Percentiles rank a stretch among this genome's conserved stretches.
Conservation (phyloP, 345 rosid genomes). For the Rhizophora mangle region DNA sequence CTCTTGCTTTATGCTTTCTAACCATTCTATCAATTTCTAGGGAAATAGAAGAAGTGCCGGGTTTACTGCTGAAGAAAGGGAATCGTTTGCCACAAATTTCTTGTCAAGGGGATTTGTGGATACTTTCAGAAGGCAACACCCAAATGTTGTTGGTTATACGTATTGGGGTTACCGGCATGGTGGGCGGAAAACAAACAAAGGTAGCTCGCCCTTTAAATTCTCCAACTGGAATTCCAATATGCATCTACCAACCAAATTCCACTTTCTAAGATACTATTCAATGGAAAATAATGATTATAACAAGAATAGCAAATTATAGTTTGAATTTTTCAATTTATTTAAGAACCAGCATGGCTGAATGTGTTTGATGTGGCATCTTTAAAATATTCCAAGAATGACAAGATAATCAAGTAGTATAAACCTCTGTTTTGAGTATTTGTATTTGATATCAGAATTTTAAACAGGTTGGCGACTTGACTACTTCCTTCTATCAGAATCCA, state of each 20-base stretch:
- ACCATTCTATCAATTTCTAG: conserved; percentile 30
- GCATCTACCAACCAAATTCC: not conserved
- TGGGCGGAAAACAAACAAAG: conserved; percentile 75
- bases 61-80: conserved; percentile 78
- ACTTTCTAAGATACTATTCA: too few species aligned
- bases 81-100: conserved; percentile 69
- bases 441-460: conserved; percentile 11
- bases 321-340: too few species aligned
- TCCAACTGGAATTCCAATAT: not conserved
- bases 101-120: conserved; percentile 84
- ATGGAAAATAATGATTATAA: too few species aligned
- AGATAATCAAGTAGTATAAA: not conserved
- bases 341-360: not conserved
- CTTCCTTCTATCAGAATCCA: conserved; percentile 80
- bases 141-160: conserved; percentile 80
- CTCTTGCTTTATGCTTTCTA: not conserved
- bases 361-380: not conserved
- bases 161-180: conserved; percentile 95
- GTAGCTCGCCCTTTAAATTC: conserved; percentile 23
- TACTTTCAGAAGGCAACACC: conserved; percentile 85
- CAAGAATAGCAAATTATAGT: too few species aligned
- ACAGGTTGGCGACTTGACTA: conserved; percentile 99
- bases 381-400: not conserved
- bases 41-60: conserved; percentile 97
- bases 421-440: not conserved